Evolutionary conservation across 306 rosid species (phyloP), one percentile per base, ranked within the genome.

Genomic region (Vigna radiata): DNA sequence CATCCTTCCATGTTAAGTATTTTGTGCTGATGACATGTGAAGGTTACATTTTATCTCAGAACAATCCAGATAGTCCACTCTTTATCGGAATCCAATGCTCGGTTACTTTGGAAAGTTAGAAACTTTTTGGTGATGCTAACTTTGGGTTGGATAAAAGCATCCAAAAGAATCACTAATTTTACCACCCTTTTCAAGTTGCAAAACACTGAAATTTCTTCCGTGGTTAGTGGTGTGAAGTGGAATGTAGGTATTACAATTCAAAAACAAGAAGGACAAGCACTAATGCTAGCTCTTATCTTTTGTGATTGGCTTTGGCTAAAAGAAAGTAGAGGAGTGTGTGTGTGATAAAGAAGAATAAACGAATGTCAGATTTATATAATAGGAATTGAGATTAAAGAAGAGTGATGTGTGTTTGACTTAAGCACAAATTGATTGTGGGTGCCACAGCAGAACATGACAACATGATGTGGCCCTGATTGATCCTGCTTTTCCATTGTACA

Each of bases 51-150:
- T 56, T 67, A 82, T 78, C 49, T 61, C 19, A 56, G 65, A 79
- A 79, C 61, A 79, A 70, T 78, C 86, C 72, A 39, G 53, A 81
- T 60, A 52, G 25, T 74, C 76, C 73, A 76, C 77, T 31, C 43
- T 77, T 72, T 31, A 55, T 41, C 18, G 77, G 87, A 86, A 86
- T 86, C 87, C 83, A 64, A 86, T 77, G 85, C 85, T 85, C 37
- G n/a, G n/a, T 64, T 66, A 65, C 56, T 50, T 56, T 69, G 75
- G 27, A 70, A 78, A 75, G 75, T 44, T 67, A 61, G 8, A 68
- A 21, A 69, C 81, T 70, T 72, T 76, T 56, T 61, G 43, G 25
- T 60, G 54, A 25, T 50, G 15, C 74, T 58, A 36, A 75, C 63
- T 70, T 63, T 52, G 41, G 53, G 46, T 50, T 76, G 83, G 86